These are phyloP conservation scores for Aurifilum marmelostoma DNA, from an alignment of 2,329 filamentous ascomycete species.

Conservation along the genomic window DNA sequence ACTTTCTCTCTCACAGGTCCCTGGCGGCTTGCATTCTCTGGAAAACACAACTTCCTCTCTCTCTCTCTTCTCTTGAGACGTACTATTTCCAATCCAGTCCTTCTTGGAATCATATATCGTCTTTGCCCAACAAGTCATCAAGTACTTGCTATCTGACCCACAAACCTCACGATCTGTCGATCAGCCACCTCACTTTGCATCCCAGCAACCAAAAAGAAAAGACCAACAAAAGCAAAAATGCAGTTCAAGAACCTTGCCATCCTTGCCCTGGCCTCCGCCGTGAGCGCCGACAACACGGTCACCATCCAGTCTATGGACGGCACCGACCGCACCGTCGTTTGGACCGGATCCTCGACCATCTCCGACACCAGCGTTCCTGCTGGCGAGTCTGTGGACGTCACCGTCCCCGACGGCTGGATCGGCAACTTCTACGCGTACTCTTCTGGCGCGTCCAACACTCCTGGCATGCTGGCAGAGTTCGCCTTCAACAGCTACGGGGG, in stretches of 20 bases:
- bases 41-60: not conserved
- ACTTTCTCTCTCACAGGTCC: constrained; percentile 21
- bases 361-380: constrained; percentile 45
- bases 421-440: constrained; percentile 43
- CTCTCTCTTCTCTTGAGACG: not conserved
- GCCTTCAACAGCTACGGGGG: constrained; percentile 42
- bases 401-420: constrained; percentile 35
- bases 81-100: constrained; percentile 11
- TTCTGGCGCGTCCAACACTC: constrained; percentile 37
- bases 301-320: constrained; percentile 63
- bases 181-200: not conserved
- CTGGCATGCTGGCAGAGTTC: constrained; percentile 45
- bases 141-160: constrained; percentile 13
- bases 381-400: constrained; percentile 41
- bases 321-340: constrained; percentile 52
- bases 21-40: constrained; percentile 23
- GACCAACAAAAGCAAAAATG: constrained; percentile 52
- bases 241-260: constrained; percentile 53
- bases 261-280: constrained; percentile 45
- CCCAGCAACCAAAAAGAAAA: not conserved
- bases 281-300: constrained; percentile 51
- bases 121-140: constrained; percentile 7
- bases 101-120: constrained; percentile 9
- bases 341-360: constrained; percentile 51
- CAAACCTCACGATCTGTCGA: constrained; percentile 7